Evolutionary conservation across 108 stramenopile genomes (phyloP).

Genomic region (Fragilariopsis cylindrus): DNA sequence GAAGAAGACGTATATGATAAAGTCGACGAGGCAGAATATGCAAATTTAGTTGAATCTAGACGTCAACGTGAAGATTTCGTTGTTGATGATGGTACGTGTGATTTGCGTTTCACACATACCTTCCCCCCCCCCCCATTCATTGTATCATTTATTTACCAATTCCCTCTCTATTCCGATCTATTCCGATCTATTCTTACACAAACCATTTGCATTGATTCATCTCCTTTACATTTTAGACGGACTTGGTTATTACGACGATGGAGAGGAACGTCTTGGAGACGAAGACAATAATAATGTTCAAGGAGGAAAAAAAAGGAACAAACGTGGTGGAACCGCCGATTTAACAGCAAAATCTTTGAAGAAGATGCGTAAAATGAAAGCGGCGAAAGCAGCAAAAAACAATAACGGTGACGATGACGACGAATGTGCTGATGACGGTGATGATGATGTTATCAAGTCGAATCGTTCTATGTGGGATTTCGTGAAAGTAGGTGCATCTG

Average conservation of each 20-base stretch:
- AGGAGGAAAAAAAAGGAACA: conserved; percentile 30
- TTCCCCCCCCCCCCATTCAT: neutral
- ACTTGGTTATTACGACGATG: conserved; percentile 97
- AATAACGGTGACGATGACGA: conserved; percentile 3
- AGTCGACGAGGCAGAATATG: conserved; percentile 88
- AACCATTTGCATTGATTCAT: neutral
- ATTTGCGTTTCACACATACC: neutral
- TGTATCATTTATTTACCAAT: neutral
- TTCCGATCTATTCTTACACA: neutral
- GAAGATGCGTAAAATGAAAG: conserved; percentile 66
- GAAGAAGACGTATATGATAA: conserved; percentile 88
- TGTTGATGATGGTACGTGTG: conserved; percentile 90
- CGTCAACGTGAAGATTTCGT: conserved; percentile 97
- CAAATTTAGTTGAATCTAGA: conserved; percentile 74
- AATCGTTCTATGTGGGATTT: conserved; percentile 79
- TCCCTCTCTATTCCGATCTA: conserved; percentile 1
- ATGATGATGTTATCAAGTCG: conserved; percentile 29
- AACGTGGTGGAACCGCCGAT: conserved; percentile 44
- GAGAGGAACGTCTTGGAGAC: conserved; percentile 90
- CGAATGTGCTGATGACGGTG: conserved; percentile 7
- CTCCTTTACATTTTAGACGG: conserved; percentile 65
- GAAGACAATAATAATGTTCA: conserved; percentile 40
- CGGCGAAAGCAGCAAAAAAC: conserved; percentile 33
- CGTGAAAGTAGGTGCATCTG: conserved; percentile 53
- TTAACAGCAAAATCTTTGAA: conserved; percentile 63